These are phyloP conservation scores for Lepiota venenata DNA, from an alignment of 768 basidiomycete genomes.

Conservation along the genomic window DNA sequence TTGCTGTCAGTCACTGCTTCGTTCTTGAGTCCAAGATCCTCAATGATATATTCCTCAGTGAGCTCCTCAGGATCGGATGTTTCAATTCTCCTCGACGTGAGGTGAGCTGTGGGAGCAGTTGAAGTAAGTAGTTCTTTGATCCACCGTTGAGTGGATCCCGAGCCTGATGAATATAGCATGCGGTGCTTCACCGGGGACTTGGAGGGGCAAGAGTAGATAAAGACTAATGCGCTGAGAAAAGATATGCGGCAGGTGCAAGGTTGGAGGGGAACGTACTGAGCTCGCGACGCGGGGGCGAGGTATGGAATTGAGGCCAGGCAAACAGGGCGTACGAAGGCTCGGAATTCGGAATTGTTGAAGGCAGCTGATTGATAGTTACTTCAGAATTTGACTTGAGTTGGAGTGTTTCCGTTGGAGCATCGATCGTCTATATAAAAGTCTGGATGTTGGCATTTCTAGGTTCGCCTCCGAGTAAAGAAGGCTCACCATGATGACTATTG, in stretches of 20 bases:
- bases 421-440: constrained; percentile 57
- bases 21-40: constrained; percentile 45
- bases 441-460: neutral
- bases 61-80: constrained; percentile 79
- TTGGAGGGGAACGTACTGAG: constrained; percentile 43
- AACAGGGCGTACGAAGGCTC: constrained; percentile 72
- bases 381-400: constrained; percentile 38
- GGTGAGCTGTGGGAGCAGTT: constrained; percentile 32
- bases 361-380: constrained; percentile 40
- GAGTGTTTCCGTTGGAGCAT: constrained; percentile 59
- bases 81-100: constrained; percentile 68
- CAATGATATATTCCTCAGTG: constrained; percentile 55
- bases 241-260: neutral
- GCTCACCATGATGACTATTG: constrained; percentile 67
- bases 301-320: constrained; percentile 51
- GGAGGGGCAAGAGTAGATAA: constrained; percentile 91
- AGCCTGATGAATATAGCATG: constrained; percentile 86
- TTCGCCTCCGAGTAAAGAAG: constrained; percentile 1
- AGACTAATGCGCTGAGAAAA: constrained; percentile 43
- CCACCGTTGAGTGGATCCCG: constrained; percentile 49
- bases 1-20: neutral
- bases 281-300: constrained; percentile 43
- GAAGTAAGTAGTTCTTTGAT: constrained; percentile 50
- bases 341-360: constrained; percentile 45
- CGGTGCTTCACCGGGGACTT: constrained; percentile 77